Evolutionary conservation across 441 rosid species (phyloP).

Genomic region (Aquilaria agallochum): DNA sequence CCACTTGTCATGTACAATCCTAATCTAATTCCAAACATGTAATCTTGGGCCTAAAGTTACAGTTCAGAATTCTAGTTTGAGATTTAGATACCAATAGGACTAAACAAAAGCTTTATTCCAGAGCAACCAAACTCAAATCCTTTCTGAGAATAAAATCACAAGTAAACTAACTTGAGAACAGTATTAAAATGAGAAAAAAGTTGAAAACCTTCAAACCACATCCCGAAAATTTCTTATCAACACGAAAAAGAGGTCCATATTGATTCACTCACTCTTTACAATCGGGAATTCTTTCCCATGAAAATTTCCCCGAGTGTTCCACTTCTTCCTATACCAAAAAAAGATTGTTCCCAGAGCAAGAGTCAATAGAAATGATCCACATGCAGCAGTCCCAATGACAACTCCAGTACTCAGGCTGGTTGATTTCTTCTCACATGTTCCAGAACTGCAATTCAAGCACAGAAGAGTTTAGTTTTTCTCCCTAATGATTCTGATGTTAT

Average conservation of each 20-base stretch:
- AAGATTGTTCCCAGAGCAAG: slow-evolving; percentile 32
- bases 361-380: slow-evolving; percentile 40
- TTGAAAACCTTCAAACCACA: too few relatives aligned
- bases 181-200: too few relatives aligned
- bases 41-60: too few relatives aligned
- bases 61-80: too few relatives aligned
- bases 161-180: too few relatives aligned
- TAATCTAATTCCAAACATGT: too few relatives aligned
- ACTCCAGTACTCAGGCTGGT: slow-evolving; percentile 21
- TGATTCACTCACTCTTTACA: slow-evolving; percentile 49
- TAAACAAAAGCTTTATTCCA: too few relatives aligned
- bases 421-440: slow-evolving; percentile 28
- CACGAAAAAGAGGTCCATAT: neutral
- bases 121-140: too few relatives aligned
- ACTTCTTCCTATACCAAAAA: slow-evolving; percentile 26
- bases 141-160: too few relatives aligned
- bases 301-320: slow-evolving; percentile 16
- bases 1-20: too few relatives aligned
- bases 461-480: slow-evolving; percentile 14
- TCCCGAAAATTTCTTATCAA: too few relatives aligned
- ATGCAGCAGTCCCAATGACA: slow-evolving; percentile 32
- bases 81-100: too few relatives aligned
- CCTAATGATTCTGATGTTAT: neutral
- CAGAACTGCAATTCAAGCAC: slow-evolving; percentile 35
- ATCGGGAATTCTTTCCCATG: slow-evolving; percentile 23